Evolutionary conservation across 257 asterid genomes (phyloP).

Genomic region (Solanum etuberosum): DNA sequence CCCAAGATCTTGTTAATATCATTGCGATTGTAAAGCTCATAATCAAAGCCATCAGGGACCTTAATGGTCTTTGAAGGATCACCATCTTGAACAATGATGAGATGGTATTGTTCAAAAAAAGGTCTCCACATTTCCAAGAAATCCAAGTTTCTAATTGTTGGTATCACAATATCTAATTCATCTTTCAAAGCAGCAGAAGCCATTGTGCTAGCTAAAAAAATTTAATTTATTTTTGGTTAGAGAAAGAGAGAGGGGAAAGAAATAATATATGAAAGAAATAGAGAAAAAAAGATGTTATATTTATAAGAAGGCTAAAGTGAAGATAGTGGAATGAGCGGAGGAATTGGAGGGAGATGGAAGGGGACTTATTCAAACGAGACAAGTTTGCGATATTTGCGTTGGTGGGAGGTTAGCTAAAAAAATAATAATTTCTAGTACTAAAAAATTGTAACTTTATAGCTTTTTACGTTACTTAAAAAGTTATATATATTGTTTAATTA

Average conservation of each 20-base stretch:
- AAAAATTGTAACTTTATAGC: background rate
- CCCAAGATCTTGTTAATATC: slow-evolving; percentile 2
- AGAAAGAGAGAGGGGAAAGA: background rate
- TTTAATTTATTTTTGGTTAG: too few species aligned
- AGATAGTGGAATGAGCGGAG: background rate
- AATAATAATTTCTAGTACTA: background rate
- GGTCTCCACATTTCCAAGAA: slow-evolving; percentile 12
- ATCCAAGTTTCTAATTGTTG: slow-evolving; percentile 7
- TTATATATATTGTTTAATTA: background rate
- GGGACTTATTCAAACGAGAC: background rate
- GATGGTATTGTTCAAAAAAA: slow-evolving; percentile 2
- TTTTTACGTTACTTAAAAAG: background rate
- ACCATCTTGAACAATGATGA: slow-evolving; percentile 11
- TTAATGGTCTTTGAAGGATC: slow-evolving; percentile 5
- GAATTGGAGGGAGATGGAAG: background rate
- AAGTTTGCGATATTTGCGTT: background rate
- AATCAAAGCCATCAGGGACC: slow-evolving; percentile 8
- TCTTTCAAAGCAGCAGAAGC: slow-evolving; percentile 7
- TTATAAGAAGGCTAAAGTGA: background rate
- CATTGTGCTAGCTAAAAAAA: background rate
- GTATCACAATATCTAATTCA: slow-evolving; percentile 4
- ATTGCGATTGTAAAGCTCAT: slow-evolving; percentile 8
- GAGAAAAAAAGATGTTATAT: background rate
- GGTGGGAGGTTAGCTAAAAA: background rate
- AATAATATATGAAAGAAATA: background rate